Conservation (phyloP, 345 rosid species). For the Dimocarpus longan region DNA sequence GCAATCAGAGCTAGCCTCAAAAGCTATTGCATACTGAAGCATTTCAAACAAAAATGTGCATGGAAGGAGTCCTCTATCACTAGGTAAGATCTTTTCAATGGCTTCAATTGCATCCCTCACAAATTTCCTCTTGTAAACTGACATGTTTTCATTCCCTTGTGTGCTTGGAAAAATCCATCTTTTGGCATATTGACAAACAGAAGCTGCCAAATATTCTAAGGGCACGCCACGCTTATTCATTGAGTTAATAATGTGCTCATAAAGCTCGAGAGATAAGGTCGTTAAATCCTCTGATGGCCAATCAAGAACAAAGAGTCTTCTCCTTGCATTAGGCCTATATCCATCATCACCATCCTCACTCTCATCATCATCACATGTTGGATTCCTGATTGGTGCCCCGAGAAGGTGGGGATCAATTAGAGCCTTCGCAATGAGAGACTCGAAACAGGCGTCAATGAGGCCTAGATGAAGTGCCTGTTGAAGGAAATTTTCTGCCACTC, state of each 20-base stretch:
- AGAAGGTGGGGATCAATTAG: slow-evolving; percentile 57
- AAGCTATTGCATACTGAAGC: slow-evolving; percentile 47
- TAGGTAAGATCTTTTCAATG: slow-evolving; percentile 67
- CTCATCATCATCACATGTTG: slow-evolving; percentile 15
- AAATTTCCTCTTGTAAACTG: slow-evolving; percentile 42
- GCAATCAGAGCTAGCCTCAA: slow-evolving; percentile 59
- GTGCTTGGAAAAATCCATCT: slow-evolving; percentile 45
- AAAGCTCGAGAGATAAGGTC: slow-evolving; percentile 56
- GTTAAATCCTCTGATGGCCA: slow-evolving; percentile 64
- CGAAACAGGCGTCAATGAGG: slow-evolving; percentile 60
- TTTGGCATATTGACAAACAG: slow-evolving; percentile 56
- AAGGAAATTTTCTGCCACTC: slow-evolving; percentile 35
- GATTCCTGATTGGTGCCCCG: slow-evolving; percentile 50
- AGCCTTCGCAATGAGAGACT: slow-evolving; percentile 59
- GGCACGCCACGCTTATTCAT: slow-evolving; percentile 46
- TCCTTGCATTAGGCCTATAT: slow-evolving; percentile 66
- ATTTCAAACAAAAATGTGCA: slow-evolving; percentile 58
- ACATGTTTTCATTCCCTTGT: slow-evolving; percentile 24
- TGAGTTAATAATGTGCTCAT: slow-evolving; percentile 42
- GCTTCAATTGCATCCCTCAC: slow-evolving; percentile 59
- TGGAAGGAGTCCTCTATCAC: slow-evolving; percentile 50
- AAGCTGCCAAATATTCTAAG: slow-evolving; percentile 44
- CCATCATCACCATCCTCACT: slow-evolving; percentile 33
- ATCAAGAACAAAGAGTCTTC: slow-evolving; percentile 55
- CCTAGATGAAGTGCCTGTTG: slow-evolving; percentile 47